These are phyloP conservation scores for Didymella pomorum DNA, from an alignment of 2,329 filamentous ascomycete species.

Conservation along the genomic window DNA sequence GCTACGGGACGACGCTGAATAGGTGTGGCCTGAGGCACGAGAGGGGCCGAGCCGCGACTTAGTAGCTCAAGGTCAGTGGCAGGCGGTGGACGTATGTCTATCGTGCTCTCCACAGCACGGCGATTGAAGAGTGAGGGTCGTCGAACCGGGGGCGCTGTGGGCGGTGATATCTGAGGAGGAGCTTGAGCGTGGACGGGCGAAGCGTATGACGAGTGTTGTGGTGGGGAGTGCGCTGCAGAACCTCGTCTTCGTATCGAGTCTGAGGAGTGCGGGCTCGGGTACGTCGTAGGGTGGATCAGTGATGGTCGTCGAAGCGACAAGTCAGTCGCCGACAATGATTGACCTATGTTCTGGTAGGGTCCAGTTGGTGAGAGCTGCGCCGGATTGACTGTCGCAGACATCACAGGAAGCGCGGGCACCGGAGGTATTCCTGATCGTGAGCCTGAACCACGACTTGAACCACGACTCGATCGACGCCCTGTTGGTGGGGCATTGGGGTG, in stretches of 20 bases:
- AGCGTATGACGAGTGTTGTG: slow-evolving; percentile 6
- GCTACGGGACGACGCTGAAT: slow-evolving; percentile 22
- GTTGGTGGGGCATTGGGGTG: slow-evolving; percentile 45
- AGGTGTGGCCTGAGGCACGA: slow-evolving; percentile 2
- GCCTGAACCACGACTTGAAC: slow-evolving; percentile 5
- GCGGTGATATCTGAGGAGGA: slow-evolving; percentile 8
- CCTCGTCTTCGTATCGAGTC: slow-evolving; percentile 35
- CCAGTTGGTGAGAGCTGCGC: slow-evolving; percentile 27
- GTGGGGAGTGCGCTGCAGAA: slow-evolving; percentile 30
- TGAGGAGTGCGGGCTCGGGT: slow-evolving; percentile 39
- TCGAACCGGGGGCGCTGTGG: slow-evolving; percentile 1
- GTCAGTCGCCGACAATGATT: slow-evolving; percentile 38
- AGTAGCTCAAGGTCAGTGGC: slow-evolving; percentile 21
- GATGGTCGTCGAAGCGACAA: slow-evolving; percentile 39
- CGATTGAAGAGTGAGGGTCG: slow-evolving; percentile 27
- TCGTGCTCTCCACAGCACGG: slow-evolving; percentile 29
- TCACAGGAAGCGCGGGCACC: slow-evolving; percentile 31
- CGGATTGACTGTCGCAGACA: slow-evolving; percentile 33
- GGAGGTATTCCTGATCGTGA: slow-evolving; percentile 18
- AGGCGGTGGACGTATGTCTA: slow-evolving; percentile 36
- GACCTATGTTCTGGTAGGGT: slow-evolving; percentile 32
- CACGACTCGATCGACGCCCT: slow-evolving; percentile 8
- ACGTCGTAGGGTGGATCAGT: slow-evolving; percentile 46
- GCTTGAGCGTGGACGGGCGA: slow-evolving; percentile 9
- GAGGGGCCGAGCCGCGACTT: slow-evolving; percentile 40